These are phyloP conservation scores for Aurifilum marmelostoma DNA, from an alignment of 2,329 filamentous ascomycete species.

Conservation along the genomic window DNA sequence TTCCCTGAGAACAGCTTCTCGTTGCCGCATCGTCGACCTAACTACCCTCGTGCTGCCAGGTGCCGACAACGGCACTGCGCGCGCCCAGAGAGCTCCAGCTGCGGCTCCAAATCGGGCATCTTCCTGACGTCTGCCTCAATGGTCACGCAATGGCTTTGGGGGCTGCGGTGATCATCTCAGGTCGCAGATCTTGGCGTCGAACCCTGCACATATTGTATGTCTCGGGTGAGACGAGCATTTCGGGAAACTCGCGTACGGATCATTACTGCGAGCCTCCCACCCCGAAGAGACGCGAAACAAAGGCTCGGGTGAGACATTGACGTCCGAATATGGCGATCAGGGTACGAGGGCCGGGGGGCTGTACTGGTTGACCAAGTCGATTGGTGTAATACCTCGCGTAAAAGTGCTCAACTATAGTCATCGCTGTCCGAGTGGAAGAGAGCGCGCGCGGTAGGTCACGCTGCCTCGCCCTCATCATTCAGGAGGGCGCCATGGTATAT, in stretches of 20 bases:
- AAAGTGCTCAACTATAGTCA: conserved; percentile 13
- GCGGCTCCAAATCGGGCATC: neutral
- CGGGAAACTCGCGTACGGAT: conserved; percentile 26
- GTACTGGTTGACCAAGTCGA: neutral
- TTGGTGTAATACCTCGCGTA: conserved; percentile 10
- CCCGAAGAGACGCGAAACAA: conserved; percentile 15
- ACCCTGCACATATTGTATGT: conserved; percentile 8
- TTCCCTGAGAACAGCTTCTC: no score
- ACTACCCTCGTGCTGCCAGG: neutral
- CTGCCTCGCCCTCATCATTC: neutral
- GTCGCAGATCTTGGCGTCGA: conserved; percentile 4
- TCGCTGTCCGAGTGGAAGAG: neutral
- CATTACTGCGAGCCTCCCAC: conserved; percentile 26
- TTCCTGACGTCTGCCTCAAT: conserved; percentile 5
- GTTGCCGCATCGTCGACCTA: neutral
- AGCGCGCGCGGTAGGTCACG: neutral
- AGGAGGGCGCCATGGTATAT: neutral
- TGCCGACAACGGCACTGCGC: neutral
- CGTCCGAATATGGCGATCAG: conserved; percentile 11
- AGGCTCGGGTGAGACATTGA: conserved; percentile 26
- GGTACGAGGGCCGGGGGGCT: conserved; percentile 22
- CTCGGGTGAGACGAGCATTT: conserved; percentile 26
- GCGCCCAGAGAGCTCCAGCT: neutral
- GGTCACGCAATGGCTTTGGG: neutral
- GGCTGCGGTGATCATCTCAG: conserved; percentile 2